Evolutionary conservation across 192 early-diverging fungal species (phyloP), one percentile per base, ranked within the genome.

Genomic region (Gryganskiella cystojenkinii): DNA sequence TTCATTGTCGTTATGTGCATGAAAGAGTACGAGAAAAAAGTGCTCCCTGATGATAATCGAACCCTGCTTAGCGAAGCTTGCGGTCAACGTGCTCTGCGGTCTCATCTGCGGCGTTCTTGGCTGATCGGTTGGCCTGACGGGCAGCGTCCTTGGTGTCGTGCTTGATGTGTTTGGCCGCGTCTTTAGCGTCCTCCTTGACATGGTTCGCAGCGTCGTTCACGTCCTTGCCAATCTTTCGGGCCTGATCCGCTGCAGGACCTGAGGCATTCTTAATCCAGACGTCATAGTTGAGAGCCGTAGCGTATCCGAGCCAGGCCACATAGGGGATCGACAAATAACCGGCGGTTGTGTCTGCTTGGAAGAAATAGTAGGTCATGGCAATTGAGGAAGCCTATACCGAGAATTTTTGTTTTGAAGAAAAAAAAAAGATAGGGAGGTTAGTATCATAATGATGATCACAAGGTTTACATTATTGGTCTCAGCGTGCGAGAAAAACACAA

Each of bases 291-390:
- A 76, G 62, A 27, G 72, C 72, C 22, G 64, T 76, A 0, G 72
- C 72, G 37, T 76, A 76, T 56, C 72, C 64, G 27, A 76, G 56
- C 72, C 72, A 76, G 50, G 59, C 72, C 7, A 76, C 45, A 40
- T 76, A 76, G n/a, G 72, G 72, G 33, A 76, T 24, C 2, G 72
- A 67, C 58, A 76, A 34, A 37, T 76, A 76, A 1, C 72, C 72
- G 10, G 72, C 72, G 9, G 40, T 13, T 19, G 66, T 40, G 46
- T 76, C 72, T 11, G 67, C 72, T 42, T 67, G 66, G 64, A 76
- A 76, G 46, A 65, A 76, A 52, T 67, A 62, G 64, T 67, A 63
- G 33, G 64, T 49, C 22, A 67, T 31, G 34, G 72, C 72, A 25
- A 67, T 17, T 5, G 72, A 56, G 0, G 72, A 61, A 0, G 46